Evolutionary conservation across 805 yeast genomes (phyloP).

Genomic region (Cyberlindnera japonica): DNA sequence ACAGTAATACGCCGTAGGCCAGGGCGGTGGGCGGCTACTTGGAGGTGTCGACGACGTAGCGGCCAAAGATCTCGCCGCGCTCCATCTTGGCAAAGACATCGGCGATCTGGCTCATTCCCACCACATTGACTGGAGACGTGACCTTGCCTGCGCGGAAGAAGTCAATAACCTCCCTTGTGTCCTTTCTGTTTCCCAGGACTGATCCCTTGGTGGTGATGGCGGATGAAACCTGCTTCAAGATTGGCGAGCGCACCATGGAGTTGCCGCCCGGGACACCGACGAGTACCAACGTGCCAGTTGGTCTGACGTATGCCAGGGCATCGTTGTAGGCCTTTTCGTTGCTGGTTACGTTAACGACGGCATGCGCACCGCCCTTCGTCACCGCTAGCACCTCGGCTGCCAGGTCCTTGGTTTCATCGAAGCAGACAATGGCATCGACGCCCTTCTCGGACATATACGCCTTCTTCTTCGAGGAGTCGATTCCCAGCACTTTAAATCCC

Average conservation of each 20-base stretch:
- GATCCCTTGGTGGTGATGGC: constrained; percentile 55
- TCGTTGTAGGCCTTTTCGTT: constrained; percentile 55
- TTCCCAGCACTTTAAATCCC: constrained; percentile 63
- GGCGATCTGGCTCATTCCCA: constrained; percentile 49
- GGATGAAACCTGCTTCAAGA: constrained; percentile 21
- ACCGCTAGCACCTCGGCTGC: constrained; percentile 25
- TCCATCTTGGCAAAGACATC: constrained; percentile 50
- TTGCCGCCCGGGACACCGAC: constrained; percentile 74
- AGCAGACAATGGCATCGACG: constrained; percentile 54
- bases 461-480: constrained; percentile 60
- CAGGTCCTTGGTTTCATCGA: constrained; percentile 45
- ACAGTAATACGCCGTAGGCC: too few species aligned
- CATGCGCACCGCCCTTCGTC: constrained; percentile 64
- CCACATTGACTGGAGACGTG: constrained; percentile 52
- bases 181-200: constrained; percentile 57
- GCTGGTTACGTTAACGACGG: constrained; percentile 61
- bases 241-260: constrained; percentile 47
- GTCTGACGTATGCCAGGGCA: constrained; percentile 52
- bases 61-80: constrained; percentile 54
- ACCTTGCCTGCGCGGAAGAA: constrained; percentile 62
- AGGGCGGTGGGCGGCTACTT: constrained; percentile 5
- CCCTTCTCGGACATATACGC: constrained; percentile 47
- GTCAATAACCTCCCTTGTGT: constrained; percentile 51
- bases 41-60: constrained; percentile 56
- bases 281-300: constrained; percentile 61